Base-by-base conservation (phyloP, 805 yeast genomes). In the Pichia nakasei region DNA sequence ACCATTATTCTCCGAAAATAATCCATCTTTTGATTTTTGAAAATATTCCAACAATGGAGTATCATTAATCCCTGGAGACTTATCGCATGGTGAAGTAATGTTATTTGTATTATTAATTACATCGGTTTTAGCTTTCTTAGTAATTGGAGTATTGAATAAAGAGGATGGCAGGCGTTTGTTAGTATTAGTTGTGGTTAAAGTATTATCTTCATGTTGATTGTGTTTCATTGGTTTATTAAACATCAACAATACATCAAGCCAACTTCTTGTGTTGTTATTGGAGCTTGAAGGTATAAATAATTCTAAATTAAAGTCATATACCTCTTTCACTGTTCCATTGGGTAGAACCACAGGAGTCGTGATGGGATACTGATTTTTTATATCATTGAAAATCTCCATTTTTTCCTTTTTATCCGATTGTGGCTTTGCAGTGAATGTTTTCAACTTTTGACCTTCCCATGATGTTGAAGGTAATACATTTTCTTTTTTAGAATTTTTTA, bases 361-460 rank as follows among this genome's bases (percentile, higher is more conserved):
- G 3, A 72, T 69, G 3, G 75, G 66, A 29, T 60, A 61, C 50
- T 49, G 65, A 49, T 44, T 46, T 35, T 44, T 55, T 35, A 51
- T 29, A 52, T 72, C 77, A 33, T 61, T 59, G 48, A 70, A 71
- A 5, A 75, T 67, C 0, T 68, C 42, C 8, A 67, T 29, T 27
- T 49, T 48, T 3, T n/a, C 9, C 27, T 40, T 35, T 4, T 5
- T 40, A 22, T 20, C 43, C 35, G 7, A 32, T 9, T 1, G 39
- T 39, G 4, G 34, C 17, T n/a, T 39, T 6, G 26, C 9, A 11
- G 38, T 35, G n/a, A 62, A 57, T 52, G 78, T 82, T 20, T 62
- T 57, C n/a, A 80, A 41, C 2, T 63, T 66, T 52, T 83, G 82
- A 0, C 91, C 88, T 13, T 64, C 66, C 84, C 91, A 80, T 0